Base-by-base conservation (phyloP, 1,139 yeast species). In the Pichia sp. region DNA sequence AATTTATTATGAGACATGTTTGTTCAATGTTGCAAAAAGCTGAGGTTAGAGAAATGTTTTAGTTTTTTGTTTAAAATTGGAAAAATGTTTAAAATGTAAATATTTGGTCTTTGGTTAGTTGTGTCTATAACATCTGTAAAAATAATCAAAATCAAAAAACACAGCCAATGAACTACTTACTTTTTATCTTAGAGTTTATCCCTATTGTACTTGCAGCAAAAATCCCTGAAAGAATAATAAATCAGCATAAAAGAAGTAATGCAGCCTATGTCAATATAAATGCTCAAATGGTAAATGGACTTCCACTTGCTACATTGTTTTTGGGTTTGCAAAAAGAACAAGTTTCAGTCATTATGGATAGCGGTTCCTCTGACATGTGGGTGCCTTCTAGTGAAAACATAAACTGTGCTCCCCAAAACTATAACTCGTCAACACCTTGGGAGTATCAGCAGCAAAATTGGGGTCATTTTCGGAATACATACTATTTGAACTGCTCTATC, bases 291-390 rank as follows among this genome's bases (percentile, higher is more conserved):
- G 25, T 14, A 25, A 30, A 31, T 12, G 19, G 20, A 3, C n/a
- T 20, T 12, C 33, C 18, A 18, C 59, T 71, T 45, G 71, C 72
- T 2, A 58, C 62, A 14, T 52, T 77, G 23, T 56, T 61, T 14
- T 54, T 81, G 15, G 89, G 91, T 2, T 70, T 83, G 1, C 69
- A 77, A 4, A 56, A 65, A 0, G 78, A 76, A 47, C 53, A 62
- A 7, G 68, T 80, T 24, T 61, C 63, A 5, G 77, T 79, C 2
- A 60, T 76, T 46, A 59, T 81, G 34, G 88, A 80, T 54, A 78
- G 86, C 4, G 86, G 86, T 0, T 77, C 84, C 3, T 68, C 83
- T 5, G 88, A 80, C 56, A 60, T 79, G 48, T 80, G 86, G 86
- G 72, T 79, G n/a, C 46, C 51, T 44, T 49, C 52, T 22, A 18